Evolutionary conservation across 257 asterid species (phyloP).

Genomic region (Solanum lycopersicoides): DNA sequence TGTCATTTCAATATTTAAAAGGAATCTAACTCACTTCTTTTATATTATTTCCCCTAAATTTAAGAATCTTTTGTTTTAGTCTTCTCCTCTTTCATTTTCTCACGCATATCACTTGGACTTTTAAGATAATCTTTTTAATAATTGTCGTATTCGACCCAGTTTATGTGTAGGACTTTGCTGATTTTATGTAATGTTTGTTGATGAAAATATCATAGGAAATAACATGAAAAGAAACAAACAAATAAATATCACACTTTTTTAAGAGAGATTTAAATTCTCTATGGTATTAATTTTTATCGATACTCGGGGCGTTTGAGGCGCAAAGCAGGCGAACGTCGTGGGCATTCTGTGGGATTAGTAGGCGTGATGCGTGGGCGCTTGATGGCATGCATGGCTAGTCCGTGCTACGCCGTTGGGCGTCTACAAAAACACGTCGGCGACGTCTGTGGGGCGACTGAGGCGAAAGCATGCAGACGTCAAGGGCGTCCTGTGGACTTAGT

Average conservation of each 20-base stretch:
- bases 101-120: neutral
- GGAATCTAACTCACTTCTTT: neutral
- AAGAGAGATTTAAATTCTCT: no score
- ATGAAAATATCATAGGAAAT: neutral
- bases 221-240: neutral
- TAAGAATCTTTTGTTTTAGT: neutral
- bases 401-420: no score
- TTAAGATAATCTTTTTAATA: neutral
- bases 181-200: neutral
- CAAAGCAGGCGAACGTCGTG: no score
- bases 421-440: no score
- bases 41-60: neutral
- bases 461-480: no score
- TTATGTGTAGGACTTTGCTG: neutral
- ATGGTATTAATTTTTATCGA: neutral
- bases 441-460: no score
- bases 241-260: no score
- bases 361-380: no score
- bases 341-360: no score
- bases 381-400: no score
- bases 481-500: no score
- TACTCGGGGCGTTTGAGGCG: no score
- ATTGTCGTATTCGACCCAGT: neutral
- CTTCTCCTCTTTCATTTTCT: neutral
- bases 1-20: neutral